Evolutionary conservation across 345 rosid species (phyloP), one percentile per base, ranked within the genome.

Genomic region (Salix koriyanagi): DNA sequence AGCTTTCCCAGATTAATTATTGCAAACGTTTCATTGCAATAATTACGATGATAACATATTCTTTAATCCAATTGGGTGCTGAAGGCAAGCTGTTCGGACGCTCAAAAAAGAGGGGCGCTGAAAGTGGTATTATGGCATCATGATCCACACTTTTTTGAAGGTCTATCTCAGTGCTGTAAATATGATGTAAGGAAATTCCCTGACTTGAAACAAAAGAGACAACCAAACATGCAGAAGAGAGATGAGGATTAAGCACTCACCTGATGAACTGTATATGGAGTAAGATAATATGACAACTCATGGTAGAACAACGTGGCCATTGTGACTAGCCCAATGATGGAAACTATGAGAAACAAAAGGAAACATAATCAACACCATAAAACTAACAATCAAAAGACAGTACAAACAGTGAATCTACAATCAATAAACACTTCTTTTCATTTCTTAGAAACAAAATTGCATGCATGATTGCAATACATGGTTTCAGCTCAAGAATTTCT

Each of bases 231-330:
- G 23, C 82, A 73, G 76, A 7, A 46, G 7, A 6, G 4, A 64
- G 7, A n/a, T 3, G 30, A 39, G 44, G 25, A n/a, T 25, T 46
- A 18, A 30, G 42, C 61, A 70, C 72, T 28, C 2, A 96, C 98
- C 99, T 96, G 93, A 82, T 96, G 97, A 60, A 96, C 93, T 0
- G 94, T 91, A 74, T 90, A 90, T 1, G 92, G 90, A 44, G 89
- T 80, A 48, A 96, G 85, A 86, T 91, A 96, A 85, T 92, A 96
- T 61, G 87, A 78, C 65, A 94, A 92, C 91, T 96, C 99, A 56
- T 92, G 98, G 85, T 89, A 71, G 88, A 96, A 96, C 85, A 96
- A 83, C 16, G 91, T 81, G 41, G 87, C 98, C 97, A 96, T 94
- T 77, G 94, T 87, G 73, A 87, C 52, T 13, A 96, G 87, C 70